Base-by-base conservation (phyloP, 345 rosid species). In the Fremontodendron californicum region DNA sequence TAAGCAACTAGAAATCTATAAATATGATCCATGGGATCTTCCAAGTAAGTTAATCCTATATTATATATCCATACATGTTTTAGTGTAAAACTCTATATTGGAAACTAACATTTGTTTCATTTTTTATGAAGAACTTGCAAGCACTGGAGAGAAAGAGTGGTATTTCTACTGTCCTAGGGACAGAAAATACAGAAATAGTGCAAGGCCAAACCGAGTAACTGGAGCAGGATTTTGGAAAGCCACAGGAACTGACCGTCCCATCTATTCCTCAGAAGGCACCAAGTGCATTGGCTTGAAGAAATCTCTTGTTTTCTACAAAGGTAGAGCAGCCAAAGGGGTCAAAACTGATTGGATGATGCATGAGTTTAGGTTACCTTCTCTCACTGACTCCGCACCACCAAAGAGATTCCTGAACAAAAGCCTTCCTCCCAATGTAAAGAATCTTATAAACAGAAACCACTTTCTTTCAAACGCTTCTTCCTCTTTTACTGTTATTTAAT, bases 331-430 rank as follows among this genome's bases (percentile, higher is more conserved):
- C 7, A 92, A 89, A 84, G 98, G 98, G 63, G 87, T 85, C 77
- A 94, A 94, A 87, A 94, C 97, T 25, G 98, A 94, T 71, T 94
- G 98, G 98, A 94, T 94, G 98, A 94, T 94, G 98, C 97, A 94
- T 77, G 98, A 94, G 92, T 94, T 94, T 78, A 90, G 98, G 37
- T 84, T 94, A 67, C 97, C 98, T 76, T 87, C 92, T 76, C 89
- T 91, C 70, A 57, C 87, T 2, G 90, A 88, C 71, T 81, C 84
- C 21, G 77, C 74, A 9, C 77, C 85, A 9, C 52, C 87, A 18
- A 88, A 87, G 78, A 83, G 87, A 49, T 87, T 78, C 85, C 37
- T 81, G 18, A 89, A 88, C 79, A 90, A 82, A 81, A 77, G 67
- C 73, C 69, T 91, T 75, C 91, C 93, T 75, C 78, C 90, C 81